Base-by-base conservation (phyloP, 2,329 filamentous ascomycete genomes). In the Fusarium nodosum region DNA sequence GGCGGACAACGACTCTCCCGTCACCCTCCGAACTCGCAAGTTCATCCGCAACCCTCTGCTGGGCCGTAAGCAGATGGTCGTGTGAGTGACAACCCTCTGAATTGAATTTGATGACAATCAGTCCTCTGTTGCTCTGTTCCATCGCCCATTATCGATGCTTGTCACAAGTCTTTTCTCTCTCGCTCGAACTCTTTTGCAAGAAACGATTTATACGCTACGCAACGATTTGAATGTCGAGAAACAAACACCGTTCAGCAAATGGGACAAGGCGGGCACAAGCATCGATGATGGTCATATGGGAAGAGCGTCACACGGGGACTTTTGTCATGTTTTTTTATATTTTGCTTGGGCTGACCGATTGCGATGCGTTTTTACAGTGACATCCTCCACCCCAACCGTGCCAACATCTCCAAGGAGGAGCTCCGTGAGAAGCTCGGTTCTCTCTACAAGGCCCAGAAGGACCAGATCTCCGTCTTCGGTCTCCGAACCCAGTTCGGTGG, bases 11-110 rank as follows among this genome's bases (percentile, higher is more conserved):
- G 91, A 93, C 82, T 84, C 85, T 79, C 86, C 91, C 82, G 91
- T 94, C 82, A 94, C 91, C 80, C 86, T 94, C 87, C 90, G 96
- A 88, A 99, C 96, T 86, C 95, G 96, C 93, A 98, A 98, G 90
- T 99, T 99, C 93, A 97, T 98, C 87, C 93, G 94, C 88, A 99
- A 99, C 91, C 93, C 96, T 84, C 93, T 99, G 82, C 91, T 99
- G 83, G 93, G 92, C 84, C 93, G 95, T 85, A 97, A 97, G 90
- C 95, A 98, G 91, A 97, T 98, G 93, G 95, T 97, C 86, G 93
- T 97, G 95, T 97, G 93, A 90, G 92, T 91, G 77, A 77, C 72
- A 65, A 52, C 54, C 62, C 62, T 66, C 24, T 59, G 39, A 64
- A 59, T 72, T 71, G 68, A 56, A 58, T 64, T 39, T 58, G 39